Evolutionary conservation across 2,329 filamentous ascomycete genomes (phyloP), one percentile per base, ranked within the genome.

Genomic region (Cercospora canescens): DNA sequence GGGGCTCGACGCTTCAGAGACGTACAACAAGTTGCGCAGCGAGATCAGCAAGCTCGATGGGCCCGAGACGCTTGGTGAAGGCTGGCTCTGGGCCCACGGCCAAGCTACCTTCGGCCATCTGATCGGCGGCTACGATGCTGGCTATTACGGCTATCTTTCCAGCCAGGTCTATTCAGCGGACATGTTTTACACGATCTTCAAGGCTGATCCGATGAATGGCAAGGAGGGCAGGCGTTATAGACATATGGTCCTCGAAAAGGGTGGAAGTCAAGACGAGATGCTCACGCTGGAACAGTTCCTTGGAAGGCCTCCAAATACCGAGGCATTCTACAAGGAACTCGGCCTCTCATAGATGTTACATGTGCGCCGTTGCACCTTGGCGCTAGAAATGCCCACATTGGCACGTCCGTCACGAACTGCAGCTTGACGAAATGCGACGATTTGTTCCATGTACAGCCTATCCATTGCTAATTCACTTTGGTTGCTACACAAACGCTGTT

Each of bases 181-280:
- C 79, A 94, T 96, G 91, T 96, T 94, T 83, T 88, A 92, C 79
- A 86, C 86, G 0, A 89, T 91, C 55, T 95, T 95, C 81, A 89
- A 90, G 81, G 83, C 86, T 71, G 84, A 94, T 76, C 92, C 92
- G 0, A 93, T 94, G 91, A 87, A 93, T 76, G 84, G 84, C 34
- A 86, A 85, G 70, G 87, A 93, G 76, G 92, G 92, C 1, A 84
- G 91, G 14, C 81, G 91, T 65, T 95, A 94, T 80, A 85, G 92
- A 62, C 89, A 93, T 78, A 91, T 88, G 0, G 91, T 95, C 24
- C 82, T 95, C 4, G 90, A 94, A 81, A 88, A 87, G 70, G 92
- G 92, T 39, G 92, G 92, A 0, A 89, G 87, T 71, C 89, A 90
- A 77, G 91, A 94, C 71, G 92, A 94, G 82, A 93, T 94, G 90